Conservation (phyloP, 345 rosid genomes). For the Syzygium grande region DNA sequence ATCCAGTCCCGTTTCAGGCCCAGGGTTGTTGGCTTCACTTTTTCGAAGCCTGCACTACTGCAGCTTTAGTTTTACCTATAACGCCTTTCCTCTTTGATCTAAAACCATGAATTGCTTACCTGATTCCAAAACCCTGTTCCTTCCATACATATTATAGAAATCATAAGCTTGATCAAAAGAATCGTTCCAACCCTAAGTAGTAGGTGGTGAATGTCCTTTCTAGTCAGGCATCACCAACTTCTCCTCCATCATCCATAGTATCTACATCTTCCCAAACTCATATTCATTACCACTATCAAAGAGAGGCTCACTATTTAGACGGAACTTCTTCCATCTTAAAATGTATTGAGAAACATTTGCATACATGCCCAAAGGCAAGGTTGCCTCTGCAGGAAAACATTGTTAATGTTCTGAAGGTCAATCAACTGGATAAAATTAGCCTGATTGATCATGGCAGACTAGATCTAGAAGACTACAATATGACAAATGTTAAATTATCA, state of each 20-base stretch:
- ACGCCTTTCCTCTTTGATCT: constrained; percentile 73
- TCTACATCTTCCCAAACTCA: constrained; percentile 17
- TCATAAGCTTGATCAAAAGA: constrained; percentile 81
- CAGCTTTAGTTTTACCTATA: constrained; percentile 91
- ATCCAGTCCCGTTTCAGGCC: constrained; percentile 90
- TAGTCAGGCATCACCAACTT: constrained; percentile 17
- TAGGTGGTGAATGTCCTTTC: constrained; percentile 40
- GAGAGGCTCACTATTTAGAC: constrained; percentile 36
- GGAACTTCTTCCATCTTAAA: constrained; percentile 45
- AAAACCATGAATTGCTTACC: constrained; percentile 85
- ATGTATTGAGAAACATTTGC: not conserved
- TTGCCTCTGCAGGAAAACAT: not conserved
- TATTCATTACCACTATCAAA: constrained; percentile 25
- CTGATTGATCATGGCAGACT: not conserved
- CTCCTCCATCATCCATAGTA: not conserved
- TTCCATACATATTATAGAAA: constrained; percentile 65
- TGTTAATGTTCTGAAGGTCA: not conserved
- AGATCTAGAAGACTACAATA: not conserved
- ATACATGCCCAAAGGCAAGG: not conserved
- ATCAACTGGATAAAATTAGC: not conserved
- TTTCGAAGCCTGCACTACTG: constrained; percentile 84
- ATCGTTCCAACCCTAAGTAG: constrained; percentile 66
- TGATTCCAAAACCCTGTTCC: constrained; percentile 69
- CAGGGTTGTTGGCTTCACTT: constrained; percentile 54
- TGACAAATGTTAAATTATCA: not conserved